Evolutionary conservation across 495 filamentous ascomycete genomes (phyloP).

Genomic region (Penicillium desertorum): DNA sequence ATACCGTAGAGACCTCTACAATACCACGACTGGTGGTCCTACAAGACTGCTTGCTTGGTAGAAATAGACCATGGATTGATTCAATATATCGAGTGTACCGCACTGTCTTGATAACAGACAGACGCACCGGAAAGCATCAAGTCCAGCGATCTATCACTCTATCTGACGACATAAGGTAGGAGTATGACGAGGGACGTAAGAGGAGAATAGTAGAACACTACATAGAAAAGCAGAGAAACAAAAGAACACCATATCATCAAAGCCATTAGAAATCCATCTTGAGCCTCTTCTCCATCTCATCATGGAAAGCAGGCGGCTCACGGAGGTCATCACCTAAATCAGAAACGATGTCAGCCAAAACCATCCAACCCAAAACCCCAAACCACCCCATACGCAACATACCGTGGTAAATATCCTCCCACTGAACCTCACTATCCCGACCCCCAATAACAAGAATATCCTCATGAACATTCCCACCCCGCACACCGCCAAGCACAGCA

Average conservation of each 20-base stretch:
- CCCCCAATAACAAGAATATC: conserved; percentile 73
- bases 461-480: conserved; percentile 58
- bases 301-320: conserved; percentile 69
- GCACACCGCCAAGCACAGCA: conserved; percentile 41
- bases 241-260: conserved; percentile 23
- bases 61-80: conserved; percentile 17
- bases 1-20: neutral
- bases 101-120: neutral
- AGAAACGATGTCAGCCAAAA: conserved; percentile 12
- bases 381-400: conserved; percentile 17
- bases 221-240: conserved; percentile 15
- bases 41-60: neutral
- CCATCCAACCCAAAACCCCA: conserved; percentile 3
- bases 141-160: conserved; percentile 23
- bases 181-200: conserved; percentile 12
- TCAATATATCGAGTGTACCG: conserved; percentile 1
- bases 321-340: conserved; percentile 59
- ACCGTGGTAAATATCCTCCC: conserved; percentile 87
- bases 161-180: conserved; percentile 16
- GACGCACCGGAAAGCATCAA: neutral
- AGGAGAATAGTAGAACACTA: conserved; percentile 29
- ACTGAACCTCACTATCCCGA: conserved; percentile 69
- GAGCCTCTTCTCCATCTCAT: conserved; percentile 91
- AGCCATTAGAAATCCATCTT: conserved; percentile 62
- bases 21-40: neutral